A percentile compares a stretch with the other conserved stretches of the same genome.
These are phyloP conservation scores for Arthrobotrys sphaeroides DNA, from an alignment of 2,329 filamentous ascomycete genomes.

Conservation along the genomic window DNA sequence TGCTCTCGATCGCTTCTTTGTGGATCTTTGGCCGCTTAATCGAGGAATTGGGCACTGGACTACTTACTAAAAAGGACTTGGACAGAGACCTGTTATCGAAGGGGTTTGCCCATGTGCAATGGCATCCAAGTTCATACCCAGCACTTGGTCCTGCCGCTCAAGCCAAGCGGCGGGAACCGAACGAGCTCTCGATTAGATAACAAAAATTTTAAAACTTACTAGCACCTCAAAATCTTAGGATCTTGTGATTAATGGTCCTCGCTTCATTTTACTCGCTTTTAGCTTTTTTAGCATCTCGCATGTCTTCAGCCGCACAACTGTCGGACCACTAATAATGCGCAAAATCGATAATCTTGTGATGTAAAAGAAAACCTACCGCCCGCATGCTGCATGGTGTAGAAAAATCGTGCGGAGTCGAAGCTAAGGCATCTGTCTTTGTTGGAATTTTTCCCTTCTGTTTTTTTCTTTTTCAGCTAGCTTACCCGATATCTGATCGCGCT, in stretches of 20 bases:
- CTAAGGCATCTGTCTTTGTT: not conserved
- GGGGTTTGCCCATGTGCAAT: too few relatives aligned
- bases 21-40: not conserved
- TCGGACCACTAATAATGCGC: not conserved
- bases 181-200: constrained; percentile 15
- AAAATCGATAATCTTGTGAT: not conserved
- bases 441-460: too few relatives aligned
- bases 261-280: constrained; percentile 8
- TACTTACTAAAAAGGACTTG: not conserved
- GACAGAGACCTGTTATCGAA: too few relatives aligned
- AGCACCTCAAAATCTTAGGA: constrained; percentile 3
- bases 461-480: constrained; percentile 2
- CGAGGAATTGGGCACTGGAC: constrained; percentile 1
- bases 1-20: not conserved
- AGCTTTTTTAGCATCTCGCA: not conserved
- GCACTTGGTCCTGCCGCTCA: not conserved
- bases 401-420: not conserved
- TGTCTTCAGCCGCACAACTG: constrained; percentile 1
- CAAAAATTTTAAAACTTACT: not conserved
- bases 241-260: constrained; percentile 1
- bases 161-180: not conserved
- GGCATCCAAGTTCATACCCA: too few relatives aligned
- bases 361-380: constrained; percentile 4
- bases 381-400: constrained; percentile 4
- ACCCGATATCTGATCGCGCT: constrained; percentile 15